A percentile compares a stretch with the other conserved stretches of the same genome.
Conservation (phyloP, 2,329 filamentous ascomycete genomes). For the Capronia americana region DNA sequence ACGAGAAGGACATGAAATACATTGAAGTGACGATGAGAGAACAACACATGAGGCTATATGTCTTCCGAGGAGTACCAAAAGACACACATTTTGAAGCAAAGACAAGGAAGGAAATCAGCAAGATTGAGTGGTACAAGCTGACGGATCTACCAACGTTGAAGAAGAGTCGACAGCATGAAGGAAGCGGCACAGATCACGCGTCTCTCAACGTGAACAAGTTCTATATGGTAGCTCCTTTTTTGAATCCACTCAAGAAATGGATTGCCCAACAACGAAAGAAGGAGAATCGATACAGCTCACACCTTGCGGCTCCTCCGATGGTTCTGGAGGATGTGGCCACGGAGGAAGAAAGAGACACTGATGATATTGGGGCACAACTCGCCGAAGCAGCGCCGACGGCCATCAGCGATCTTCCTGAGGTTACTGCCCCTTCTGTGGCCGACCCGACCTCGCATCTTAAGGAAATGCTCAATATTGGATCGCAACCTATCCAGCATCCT, state of each 20-base stretch:
- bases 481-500: slow-evolving; percentile 29
- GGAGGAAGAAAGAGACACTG: slow-evolving; percentile 37
- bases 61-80: slow-evolving; percentile 86
- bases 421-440: slow-evolving; percentile 42
- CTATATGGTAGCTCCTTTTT: slow-evolving; percentile 96
- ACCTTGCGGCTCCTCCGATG: slow-evolving; percentile 46
- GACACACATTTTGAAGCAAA: slow-evolving; percentile 86
- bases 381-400: slow-evolving; percentile 33
- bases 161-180: slow-evolving; percentile 71
- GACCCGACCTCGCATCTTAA: slow-evolving; percentile 62
- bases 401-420: slow-evolving; percentile 51
- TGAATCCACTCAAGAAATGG: slow-evolving; percentile 86
- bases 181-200: slow-evolving; percentile 55
- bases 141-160: slow-evolving; percentile 84
- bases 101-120: slow-evolving; percentile 96
- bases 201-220: slow-evolving; percentile 80
- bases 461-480: slow-evolving; percentile 51
- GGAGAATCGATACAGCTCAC: slow-evolving; percentile 63
- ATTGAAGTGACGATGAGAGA: slow-evolving; percentile 90
- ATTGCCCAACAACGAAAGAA: slow-evolving; percentile 81
- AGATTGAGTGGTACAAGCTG: slow-evolving; percentile 92
- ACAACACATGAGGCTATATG: slow-evolving; percentile 90
- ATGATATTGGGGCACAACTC: slow-evolving; percentile 34
- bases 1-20: slow-evolving; percentile 74
- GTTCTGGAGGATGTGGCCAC: slow-evolving; percentile 34